A percentile compares a stretch with the other conserved stretches of the same genome.
Conservation (phyloP, 2,329 filamentous ascomycete species). For the Colletotrichum simmondsii region DNA sequence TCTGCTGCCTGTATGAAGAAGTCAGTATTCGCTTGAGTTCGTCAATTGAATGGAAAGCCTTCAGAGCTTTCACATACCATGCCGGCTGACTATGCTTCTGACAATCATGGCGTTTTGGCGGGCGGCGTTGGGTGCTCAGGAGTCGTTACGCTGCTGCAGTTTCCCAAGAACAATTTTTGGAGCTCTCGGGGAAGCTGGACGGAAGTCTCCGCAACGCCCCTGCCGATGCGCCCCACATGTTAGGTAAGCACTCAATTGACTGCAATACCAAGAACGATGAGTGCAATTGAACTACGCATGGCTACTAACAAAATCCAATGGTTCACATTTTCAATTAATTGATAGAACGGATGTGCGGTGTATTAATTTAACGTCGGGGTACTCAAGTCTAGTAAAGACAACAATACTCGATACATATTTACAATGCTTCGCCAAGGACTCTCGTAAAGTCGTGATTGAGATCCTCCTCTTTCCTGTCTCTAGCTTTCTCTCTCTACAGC, state of each 20-base stretch:
- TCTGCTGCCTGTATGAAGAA: constrained; percentile 57
- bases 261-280: background rate
- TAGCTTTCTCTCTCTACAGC: background rate
- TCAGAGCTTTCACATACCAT: constrained; percentile 55
- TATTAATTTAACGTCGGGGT: constrained; percentile 36
- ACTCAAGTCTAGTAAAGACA: constrained; percentile 36
- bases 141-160: constrained; percentile 53
- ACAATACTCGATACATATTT: constrained; percentile 42
- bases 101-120: constrained; percentile 62
- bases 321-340: background rate
- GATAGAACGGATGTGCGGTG: constrained; percentile 13
- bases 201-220: constrained; percentile 21
- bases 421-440: constrained; percentile 41
- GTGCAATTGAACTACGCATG: background rate
- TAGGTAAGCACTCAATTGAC: constrained; percentile 20
- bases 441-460: constrained; percentile 50
- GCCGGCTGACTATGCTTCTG: constrained; percentile 64
- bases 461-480: constrained; percentile 23
- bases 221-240: background rate
- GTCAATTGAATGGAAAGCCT: constrained; percentile 30
- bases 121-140: constrained; percentile 46
- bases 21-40: constrained; percentile 18
- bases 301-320: background rate
- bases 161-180: constrained; percentile 35
- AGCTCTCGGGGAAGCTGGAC: constrained; percentile 21